phyloP scores from a whole-genome alignment of 176 grass and related monocot species.

The Cymbopogon citratus region DNA sequence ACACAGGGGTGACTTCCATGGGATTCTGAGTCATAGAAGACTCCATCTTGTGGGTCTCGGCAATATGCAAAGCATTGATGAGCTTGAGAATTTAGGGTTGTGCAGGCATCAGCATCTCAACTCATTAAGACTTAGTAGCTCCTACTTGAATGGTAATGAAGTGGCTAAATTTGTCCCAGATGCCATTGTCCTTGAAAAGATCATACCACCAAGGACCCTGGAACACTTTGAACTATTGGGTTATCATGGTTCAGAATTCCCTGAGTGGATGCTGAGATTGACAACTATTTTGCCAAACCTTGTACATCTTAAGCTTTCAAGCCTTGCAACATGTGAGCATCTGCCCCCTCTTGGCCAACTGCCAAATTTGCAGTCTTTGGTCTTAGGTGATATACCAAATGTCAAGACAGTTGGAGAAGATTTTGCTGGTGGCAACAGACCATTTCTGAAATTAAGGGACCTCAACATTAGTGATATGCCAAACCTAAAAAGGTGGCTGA shows the following conservation, averaged over 20 bases:
- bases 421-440: too few species aligned
- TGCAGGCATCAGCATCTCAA: background rate
- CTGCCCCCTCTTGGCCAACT: background rate
- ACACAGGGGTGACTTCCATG: background rate
- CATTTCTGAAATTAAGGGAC: too few species aligned
- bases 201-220: background rate
- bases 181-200: background rate
- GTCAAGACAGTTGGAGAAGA: too few species aligned
- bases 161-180: background rate
- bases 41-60: background rate
- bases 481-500: too few species aligned
- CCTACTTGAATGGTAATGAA: background rate
- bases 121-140: background rate
- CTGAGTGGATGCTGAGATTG: background rate
- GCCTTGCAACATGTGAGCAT: background rate
- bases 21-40: background rate
- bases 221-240: background rate
- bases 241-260: background rate
- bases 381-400: background rate
- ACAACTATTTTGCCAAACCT: background rate
- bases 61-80: background rate
- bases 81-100: background rate
- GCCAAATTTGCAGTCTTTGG: background rate
- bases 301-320: background rate
- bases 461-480: too few species aligned